Percentiles rank a stretch among this genome's conserved stretches.
Evolutionary conservation across 495 filamentous ascomycete species (phyloP).

Genomic region (Aspergillus sclerotiicarbonarius): DNA sequence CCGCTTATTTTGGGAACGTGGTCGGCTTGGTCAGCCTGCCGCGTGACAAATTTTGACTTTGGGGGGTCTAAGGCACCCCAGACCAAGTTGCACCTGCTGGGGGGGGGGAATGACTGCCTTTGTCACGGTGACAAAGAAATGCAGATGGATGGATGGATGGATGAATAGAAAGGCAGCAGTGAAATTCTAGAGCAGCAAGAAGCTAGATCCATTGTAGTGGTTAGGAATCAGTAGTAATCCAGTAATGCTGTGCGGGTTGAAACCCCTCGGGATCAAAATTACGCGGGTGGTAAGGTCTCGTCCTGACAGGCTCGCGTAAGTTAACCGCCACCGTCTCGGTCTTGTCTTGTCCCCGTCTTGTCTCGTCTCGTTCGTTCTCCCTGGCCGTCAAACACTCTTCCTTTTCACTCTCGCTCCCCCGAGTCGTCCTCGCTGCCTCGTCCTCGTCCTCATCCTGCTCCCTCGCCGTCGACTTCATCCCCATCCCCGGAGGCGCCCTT

Average conservation of each 20-base stretch:
- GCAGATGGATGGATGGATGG: no score
- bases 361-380: slow-evolving; percentile 17
- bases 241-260: background rate
- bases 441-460: slow-evolving; percentile 16
- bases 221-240: no score
- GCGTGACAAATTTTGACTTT: slow-evolving; percentile 16
- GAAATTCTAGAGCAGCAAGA: no score
- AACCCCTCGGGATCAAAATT: slow-evolving; percentile 16
- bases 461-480: slow-evolving; percentile 10
- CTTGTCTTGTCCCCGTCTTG: slow-evolving; percentile 27
- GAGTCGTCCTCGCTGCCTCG: slow-evolving; percentile 18
- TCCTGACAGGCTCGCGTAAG: slow-evolving; percentile 29
- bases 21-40: slow-evolving; percentile 9
- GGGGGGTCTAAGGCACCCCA: background rate
- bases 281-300: slow-evolving; percentile 21
- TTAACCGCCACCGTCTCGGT: slow-evolving; percentile 25
- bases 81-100: no score
- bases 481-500: slow-evolving; percentile 6
- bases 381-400: slow-evolving; percentile 11
- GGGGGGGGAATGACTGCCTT: no score
- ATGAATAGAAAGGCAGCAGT: no score
- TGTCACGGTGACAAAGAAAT: no score
- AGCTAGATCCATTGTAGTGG: no score
- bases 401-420: slow-evolving; percentile 19
- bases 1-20: slow-evolving; percentile 3